A percentile compares a stretch with the other conserved stretches of the same genome.
Conservation (phyloP, 1,284 basidiomycete species). For the Leccinum fuscescens region DNA sequence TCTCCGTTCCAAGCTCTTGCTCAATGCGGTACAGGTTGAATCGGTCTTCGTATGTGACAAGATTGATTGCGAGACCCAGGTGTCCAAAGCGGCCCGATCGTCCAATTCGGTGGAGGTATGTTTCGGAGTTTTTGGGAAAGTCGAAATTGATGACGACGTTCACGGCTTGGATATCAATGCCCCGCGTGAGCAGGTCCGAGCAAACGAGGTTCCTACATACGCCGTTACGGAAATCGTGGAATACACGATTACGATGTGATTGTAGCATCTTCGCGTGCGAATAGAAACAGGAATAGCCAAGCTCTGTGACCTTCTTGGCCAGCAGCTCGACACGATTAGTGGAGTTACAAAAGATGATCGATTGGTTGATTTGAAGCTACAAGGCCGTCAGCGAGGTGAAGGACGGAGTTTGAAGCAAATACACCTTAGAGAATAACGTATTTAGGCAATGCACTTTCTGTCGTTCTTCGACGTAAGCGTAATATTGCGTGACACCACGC, state of each 20-base stretch:
- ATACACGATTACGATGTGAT: constrained; percentile 96
- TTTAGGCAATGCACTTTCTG: constrained; percentile 99
- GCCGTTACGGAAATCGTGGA: constrained; percentile 99
- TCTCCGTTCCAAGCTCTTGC: constrained; percentile 97
- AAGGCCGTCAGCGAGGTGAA: constrained; percentile 8
- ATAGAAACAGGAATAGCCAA: constrained; percentile 99
- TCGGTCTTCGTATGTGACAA: constrained; percentile 94
- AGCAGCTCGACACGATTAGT: constrained; percentile 99
- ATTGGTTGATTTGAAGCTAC: constrained; percentile 99
- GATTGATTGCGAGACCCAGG: constrained; percentile 94
- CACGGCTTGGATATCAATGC: constrained; percentile 99
- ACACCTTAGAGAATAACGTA: constrained; percentile 92
- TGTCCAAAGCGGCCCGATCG: constrained; percentile 98
- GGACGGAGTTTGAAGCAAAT: constrained; percentile 14
- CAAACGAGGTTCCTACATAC: constrained; percentile 98
- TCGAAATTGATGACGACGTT: constrained; percentile 99
- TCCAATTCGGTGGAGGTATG: constrained; percentile 96
- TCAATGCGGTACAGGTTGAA: constrained; percentile 98
- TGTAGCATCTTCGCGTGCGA: constrained; percentile 99
- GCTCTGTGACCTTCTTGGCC: constrained; percentile 98
- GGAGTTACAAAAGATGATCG: constrained; percentile 99
- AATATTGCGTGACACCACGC: constrained; percentile 98
- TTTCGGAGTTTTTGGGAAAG: constrained; percentile 98
- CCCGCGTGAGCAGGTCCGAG: constrained; percentile 93
- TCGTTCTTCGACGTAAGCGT: constrained; percentile 97